These are phyloP conservation scores for Neofusicoccum sp. DNA, from an alignment of 2,329 filamentous ascomycete species.

Conservation along the genomic window DNA sequence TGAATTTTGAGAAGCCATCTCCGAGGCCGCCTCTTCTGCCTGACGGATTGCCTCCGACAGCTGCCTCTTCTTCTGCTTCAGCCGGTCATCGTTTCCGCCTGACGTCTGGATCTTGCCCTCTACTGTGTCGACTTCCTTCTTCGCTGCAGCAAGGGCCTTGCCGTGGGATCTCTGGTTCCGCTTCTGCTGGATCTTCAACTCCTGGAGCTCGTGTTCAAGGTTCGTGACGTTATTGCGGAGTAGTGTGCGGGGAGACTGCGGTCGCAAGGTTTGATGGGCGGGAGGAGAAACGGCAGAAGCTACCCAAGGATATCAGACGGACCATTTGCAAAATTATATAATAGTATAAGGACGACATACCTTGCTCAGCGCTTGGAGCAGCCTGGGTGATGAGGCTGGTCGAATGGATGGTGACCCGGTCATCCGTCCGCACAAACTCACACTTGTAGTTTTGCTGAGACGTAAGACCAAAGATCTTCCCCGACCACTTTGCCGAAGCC, in stretches of 20 bases:
- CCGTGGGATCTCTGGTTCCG: slow-evolving; percentile 73
- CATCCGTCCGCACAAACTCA: slow-evolving; percentile 70
- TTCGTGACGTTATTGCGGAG: slow-evolving; percentile 73
- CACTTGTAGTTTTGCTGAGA: slow-evolving; percentile 74
- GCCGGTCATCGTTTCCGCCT: slow-evolving; percentile 72
- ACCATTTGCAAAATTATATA: neutral
- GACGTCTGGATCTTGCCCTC: slow-evolving; percentile 63
- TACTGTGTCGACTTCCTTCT: slow-evolving; percentile 71
- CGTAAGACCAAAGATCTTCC: slow-evolving; percentile 65
- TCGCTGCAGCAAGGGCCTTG: slow-evolving; percentile 62
- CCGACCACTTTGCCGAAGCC: slow-evolving; percentile 61
- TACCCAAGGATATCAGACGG: slow-evolving; percentile 10
- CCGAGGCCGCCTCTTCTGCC: slow-evolving; percentile 60
- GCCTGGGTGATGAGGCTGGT: slow-evolving; percentile 68
- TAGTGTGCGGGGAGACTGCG: slow-evolving; percentile 74
- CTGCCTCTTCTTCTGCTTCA: slow-evolving; percentile 71
- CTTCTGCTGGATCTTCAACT: slow-evolving; percentile 68
- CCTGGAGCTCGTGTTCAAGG: slow-evolving; percentile 66
- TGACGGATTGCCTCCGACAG: slow-evolving; percentile 72
- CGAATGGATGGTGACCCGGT: slow-evolving; percentile 66
- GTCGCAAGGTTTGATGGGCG: slow-evolving; percentile 63
- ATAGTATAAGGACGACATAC: slow-evolving; percentile 29
- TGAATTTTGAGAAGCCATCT: slow-evolving; percentile 61
- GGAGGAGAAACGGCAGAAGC: slow-evolving; percentile 41
- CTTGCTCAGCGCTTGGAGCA: slow-evolving; percentile 58